Percentiles rank a stretch among this genome's conserved stretches.
Evolutionary conservation across 164 flowering plant genomes (phyloP).

Genomic region (Tetrastigma voinierianum): DNA sequence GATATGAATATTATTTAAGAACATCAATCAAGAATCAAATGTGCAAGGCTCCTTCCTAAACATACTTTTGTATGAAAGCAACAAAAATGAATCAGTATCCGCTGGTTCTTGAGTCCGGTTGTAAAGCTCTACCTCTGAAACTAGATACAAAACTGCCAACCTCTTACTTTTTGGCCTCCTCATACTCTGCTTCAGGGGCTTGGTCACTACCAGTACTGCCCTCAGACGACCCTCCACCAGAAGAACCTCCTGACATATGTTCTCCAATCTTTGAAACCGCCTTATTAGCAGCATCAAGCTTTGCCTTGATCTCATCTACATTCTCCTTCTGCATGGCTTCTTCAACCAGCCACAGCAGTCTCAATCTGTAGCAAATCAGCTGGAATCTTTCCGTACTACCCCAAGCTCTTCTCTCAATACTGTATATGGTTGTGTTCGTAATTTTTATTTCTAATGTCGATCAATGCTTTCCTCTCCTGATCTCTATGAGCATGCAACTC

Average conservation of each 20-base stretch:
- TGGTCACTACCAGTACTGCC: conserved; percentile 33
- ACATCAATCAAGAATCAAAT: no score
- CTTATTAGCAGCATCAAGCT: conserved; percentile 34
- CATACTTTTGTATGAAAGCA: no score
- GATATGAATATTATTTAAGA: no score
- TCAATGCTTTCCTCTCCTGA: conserved; percentile 28
- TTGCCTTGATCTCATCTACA: conserved; percentile 26
- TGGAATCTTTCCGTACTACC: conserved; percentile 32
- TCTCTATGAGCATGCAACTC: conserved; percentile 36
- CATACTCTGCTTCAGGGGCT: conserved; percentile 63
- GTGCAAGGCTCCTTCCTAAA: no score
- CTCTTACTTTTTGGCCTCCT: conserved; percentile 50
- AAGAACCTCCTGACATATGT: conserved; percentile 27
- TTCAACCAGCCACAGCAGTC: conserved; percentile 29
- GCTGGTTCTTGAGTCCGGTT: no score
- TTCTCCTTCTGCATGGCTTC: conserved; percentile 27
- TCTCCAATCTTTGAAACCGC: conserved; percentile 38
- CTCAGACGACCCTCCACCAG: conserved; percentile 27
- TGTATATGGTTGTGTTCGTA: conserved; percentile 35
- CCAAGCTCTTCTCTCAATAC: conserved; percentile 33
- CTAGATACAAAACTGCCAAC: background rate
- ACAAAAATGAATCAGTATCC: no score
- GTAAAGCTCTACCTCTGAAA: no score
- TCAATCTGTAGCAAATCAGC: conserved; percentile 26
- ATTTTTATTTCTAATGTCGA: conserved; percentile 33